Base-by-base conservation (phyloP, 495 filamentous ascomycete genomes). In the Penicillium cataractarum region DNA sequence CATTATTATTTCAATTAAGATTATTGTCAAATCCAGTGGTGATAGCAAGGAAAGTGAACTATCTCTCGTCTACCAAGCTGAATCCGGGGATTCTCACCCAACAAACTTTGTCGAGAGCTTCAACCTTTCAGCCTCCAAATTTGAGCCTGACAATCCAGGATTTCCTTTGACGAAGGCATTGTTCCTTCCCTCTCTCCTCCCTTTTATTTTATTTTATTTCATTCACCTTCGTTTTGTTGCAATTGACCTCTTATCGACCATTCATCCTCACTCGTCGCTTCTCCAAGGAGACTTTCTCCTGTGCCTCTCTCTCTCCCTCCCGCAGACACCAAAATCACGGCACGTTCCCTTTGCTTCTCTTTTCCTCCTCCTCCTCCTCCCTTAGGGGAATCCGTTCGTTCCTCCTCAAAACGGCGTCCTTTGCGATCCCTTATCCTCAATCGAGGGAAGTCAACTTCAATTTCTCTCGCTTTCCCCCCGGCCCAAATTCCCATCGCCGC, bases 361-460 rank as follows among this genome's bases (percentile, higher is more conserved):
- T 54, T 44, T 32, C 49, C 58, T 21, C 24, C 13, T 50, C 33
- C 53, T 55, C n/a, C 39, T 57, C 55, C 42, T 26, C 29, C 37
- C 27, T 56, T 42, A 13, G 33, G 33, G 51, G 31, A 35, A n/a
- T 22, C 26, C 54, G 21, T 27, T 42, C 26, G 33, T 42, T 40
- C 67, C 61, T 31, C 51, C 65, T 62, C 67, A 76, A 74, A 66
- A 80, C 76, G 75, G 72, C 76, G 67, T 76, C 74, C 63, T 71
- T 70, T 61, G 60, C 65, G 51, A 17, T 44, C 62, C 51, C 60
- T 63, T 58, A 60, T 55, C 53, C 67, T 57, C 66, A 70, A 65
- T 66, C 76, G 76, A 64, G 71, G 74, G 68, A 72, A 68, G 65
- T 62, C 65, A 66, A 75, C 75, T 61, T 65, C 17, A 52, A 61